Evolutionary conservation across 768 basidiomycete genomes (phyloP).

Genomic region (Naganishia onofrii): DNA sequence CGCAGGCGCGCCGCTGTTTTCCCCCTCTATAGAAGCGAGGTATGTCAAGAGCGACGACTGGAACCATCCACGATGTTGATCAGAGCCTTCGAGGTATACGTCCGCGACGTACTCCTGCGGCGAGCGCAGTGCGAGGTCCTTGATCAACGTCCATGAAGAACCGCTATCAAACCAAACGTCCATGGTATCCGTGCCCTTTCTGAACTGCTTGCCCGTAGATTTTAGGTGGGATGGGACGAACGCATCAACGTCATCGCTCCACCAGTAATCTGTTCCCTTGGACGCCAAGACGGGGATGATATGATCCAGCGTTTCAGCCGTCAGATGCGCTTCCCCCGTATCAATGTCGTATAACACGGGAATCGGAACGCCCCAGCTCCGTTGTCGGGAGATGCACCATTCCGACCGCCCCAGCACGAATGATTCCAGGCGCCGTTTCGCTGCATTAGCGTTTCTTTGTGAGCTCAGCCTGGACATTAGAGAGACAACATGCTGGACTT

Average conservation of each 20-base stretch:
- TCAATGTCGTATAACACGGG: slow-evolving; percentile 72
- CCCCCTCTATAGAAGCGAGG: slow-evolving; percentile 55
- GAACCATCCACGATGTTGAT: slow-evolving; percentile 99
- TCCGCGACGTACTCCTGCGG: slow-evolving; percentile 60
- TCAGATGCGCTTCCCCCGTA: slow-evolving; percentile 66
- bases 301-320: slow-evolving; percentile 64
- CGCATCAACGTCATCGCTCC: slow-evolving; percentile 76
- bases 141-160: slow-evolving; percentile 76
- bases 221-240: slow-evolving; percentile 65
- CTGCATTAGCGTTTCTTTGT: slow-evolving; percentile 57
- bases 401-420: slow-evolving; percentile 85
- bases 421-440: slow-evolving; percentile 79
- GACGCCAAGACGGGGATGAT: slow-evolving; percentile 71
- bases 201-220: slow-evolving; percentile 60
- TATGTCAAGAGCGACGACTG: slow-evolving; percentile 88
- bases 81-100: slow-evolving; percentile 88
- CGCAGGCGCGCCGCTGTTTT: slow-evolving; percentile 32
- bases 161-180: slow-evolving; percentile 99
- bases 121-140: slow-evolving; percentile 53
- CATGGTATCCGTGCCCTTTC: slow-evolving; percentile 89
- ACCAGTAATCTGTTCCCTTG: slow-evolving; percentile 83
- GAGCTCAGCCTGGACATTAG: not conserved
- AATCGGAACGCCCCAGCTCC: slow-evolving; percentile 96
- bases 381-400: slow-evolving; percentile 98
- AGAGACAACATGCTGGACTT: slow-evolving; percentile 37